phyloP scores from a whole-genome alignment of 2,329 filamentous ascomycete species.

The Tricladium varicosporioides region DNA sequence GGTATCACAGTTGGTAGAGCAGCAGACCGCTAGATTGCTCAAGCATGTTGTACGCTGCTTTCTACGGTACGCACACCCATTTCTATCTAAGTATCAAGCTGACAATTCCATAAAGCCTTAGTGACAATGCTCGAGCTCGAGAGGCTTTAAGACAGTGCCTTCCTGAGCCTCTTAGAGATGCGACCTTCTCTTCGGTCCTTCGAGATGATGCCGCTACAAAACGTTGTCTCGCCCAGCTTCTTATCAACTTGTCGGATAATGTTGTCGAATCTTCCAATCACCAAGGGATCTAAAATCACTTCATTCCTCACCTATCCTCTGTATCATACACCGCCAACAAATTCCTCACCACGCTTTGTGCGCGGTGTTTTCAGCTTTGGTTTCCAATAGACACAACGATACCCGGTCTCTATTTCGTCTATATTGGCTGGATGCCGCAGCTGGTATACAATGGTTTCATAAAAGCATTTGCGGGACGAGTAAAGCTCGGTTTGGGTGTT shows the following conservation, averaged over 20 bases:
- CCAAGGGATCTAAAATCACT: constrained; percentile 29
- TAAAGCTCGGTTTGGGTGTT: constrained; percentile 24
- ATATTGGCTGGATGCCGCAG: constrained; percentile 21
- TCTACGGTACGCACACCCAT: constrained; percentile 62
- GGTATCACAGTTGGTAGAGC: constrained; percentile 96
- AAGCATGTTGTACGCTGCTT: constrained; percentile 99
- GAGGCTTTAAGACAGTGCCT: constrained; percentile 95
- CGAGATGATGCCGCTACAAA: constrained; percentile 97
- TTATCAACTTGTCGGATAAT: constrained; percentile 94
- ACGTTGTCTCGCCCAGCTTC: constrained; percentile 91
- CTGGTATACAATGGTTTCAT: constrained; percentile 28
- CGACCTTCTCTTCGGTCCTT: constrained; percentile 93
- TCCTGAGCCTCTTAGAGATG: constrained; percentile 96
- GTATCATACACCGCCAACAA: constrained; percentile 30
- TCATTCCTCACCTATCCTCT: constrained; percentile 18
- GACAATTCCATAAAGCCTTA: constrained; percentile 58
- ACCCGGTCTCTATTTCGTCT: constrained; percentile 32
- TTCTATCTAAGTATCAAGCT: not conserved
- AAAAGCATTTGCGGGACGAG: constrained; percentile 29
- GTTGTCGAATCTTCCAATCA: constrained; percentile 49
- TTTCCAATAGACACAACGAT: constrained; percentile 36
- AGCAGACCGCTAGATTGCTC: constrained; percentile 90
- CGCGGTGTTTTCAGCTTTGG: constrained; percentile 29
- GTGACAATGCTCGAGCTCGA: constrained; percentile 91
- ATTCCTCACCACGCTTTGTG: constrained; percentile 22